A percentile compares a stretch with the other conserved stretches of the same genome.
Conservation (phyloP, 192 early-diverging fungal species). For the Backusella australiensis region DNA sequence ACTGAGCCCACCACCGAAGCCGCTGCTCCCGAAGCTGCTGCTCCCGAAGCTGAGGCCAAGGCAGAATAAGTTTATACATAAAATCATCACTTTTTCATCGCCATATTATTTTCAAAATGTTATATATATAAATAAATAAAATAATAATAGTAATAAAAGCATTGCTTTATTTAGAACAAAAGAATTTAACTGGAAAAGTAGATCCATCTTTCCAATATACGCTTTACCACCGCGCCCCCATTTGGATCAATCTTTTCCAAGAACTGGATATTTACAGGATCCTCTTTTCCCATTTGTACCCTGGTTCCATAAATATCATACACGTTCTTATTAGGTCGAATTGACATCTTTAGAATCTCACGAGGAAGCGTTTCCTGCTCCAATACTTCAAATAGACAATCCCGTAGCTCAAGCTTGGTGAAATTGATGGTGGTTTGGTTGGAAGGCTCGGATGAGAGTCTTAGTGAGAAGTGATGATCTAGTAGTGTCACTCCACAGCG, state of each 20-base stretch:
- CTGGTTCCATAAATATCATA: background rate
- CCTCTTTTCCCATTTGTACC: background rate
- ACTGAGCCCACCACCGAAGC: background rate
- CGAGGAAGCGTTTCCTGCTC: background rate
- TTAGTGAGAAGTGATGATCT: constrained; percentile 29
- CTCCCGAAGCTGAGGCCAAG: background rate
- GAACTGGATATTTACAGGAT: constrained; percentile 25
- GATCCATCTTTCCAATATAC: constrained; percentile 34
- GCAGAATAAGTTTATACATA: constrained; percentile 11
- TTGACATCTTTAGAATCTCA: constrained; percentile 33
- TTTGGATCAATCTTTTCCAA: constrained; percentile 38
- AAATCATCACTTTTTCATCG: background rate
- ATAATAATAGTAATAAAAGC: background rate
- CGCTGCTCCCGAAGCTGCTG: background rate
- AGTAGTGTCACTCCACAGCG: constrained; percentile 33
- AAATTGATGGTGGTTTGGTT: constrained; percentile 22
- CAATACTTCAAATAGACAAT: constrained; percentile 19
- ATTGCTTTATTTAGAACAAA: background rate
- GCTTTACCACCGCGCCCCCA: constrained; percentile 33
- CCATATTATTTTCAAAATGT: background rate
- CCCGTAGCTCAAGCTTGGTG: constrained; percentile 17
- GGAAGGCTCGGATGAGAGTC: constrained; percentile 20
- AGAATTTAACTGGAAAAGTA: background rate
- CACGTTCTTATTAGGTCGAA: background rate
- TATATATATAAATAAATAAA: constrained; percentile 1